Evolutionary conservation across 2,329 filamentous ascomycete species (phyloP), one percentile per base, ranked within the genome.

Genomic region (Trichophaea hybrida): DNA sequence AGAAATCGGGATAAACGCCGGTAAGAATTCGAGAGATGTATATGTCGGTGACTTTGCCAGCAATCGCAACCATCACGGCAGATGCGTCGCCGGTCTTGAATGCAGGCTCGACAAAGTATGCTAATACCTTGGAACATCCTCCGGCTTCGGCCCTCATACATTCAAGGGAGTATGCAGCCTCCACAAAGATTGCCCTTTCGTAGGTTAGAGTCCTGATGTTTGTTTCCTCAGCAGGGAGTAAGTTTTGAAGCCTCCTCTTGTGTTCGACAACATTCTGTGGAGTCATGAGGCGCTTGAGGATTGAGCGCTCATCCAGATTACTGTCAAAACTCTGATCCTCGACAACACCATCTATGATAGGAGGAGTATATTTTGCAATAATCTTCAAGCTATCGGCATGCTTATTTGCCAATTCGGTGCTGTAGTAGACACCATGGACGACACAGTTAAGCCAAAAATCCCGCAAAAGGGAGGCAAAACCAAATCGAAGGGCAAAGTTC

Each of bases 381-480:
- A 87, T 77, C 31, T 86, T 82, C 17, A 99, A 77, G 69, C 96
- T 89, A 59, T 84, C 79, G 54, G 83, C 73, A 68, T 94, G 82
- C 65, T 81, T 80, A 70, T 83, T 84, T 15, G 84, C 86, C 58
- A 86, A 80, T 13, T 83, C 79, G 0, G 88, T 91, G 13, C 80
- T 79, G 8, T 85, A 77, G 7, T 83, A 84, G 70, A 97, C 94
- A 4, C 90, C 93, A 71, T 98, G 93, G 0, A 95, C 86, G 24
- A 90, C 87, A 63, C 97, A 88, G 69, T 98, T 99, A 74, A 96
- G 97, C 93, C 93, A 99, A 4, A 88, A 88, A 75, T 98, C 90
- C 56, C 91, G 83, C 66, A 93, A 80, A 59, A 94, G 74, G 32
- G 81, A 80, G 62, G 86, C 79, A 6, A 82, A 80, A 60, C 91